Conservation (phyloP, 1,139 yeast species). For the Debaryomycetaceae sp. region DNA sequence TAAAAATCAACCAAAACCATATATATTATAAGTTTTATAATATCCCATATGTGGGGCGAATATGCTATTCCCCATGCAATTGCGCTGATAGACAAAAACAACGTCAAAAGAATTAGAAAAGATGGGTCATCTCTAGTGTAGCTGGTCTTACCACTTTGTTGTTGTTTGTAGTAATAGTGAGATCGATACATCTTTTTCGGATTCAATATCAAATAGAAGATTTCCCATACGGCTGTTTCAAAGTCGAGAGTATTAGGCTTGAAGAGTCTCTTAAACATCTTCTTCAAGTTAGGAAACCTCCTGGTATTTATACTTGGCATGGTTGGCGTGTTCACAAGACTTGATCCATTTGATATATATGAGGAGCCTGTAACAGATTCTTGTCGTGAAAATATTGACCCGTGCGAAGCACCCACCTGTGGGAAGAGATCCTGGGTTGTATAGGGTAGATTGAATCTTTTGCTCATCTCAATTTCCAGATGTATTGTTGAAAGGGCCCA, state of each 20-base stretch:
- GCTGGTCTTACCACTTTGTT: conserved; percentile 24
- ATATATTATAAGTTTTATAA: conserved; percentile 62
- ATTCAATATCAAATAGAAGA: conserved; percentile 63
- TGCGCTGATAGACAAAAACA: conserved; percentile 67
- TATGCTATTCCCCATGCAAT: conserved; percentile 89
- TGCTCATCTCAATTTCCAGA: conserved; percentile 17
- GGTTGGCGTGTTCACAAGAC: conserved; percentile 8
- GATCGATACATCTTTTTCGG: conserved; percentile 83
- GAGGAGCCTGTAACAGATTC: conserved; percentile 22
- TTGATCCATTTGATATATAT: conserved; percentile 17
- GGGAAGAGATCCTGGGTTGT: conserved; percentile 40
- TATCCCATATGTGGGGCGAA: conserved; percentile 58
- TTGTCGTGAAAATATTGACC: conserved; percentile 11
- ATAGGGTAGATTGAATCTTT: conserved; percentile 33
- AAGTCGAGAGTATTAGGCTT: conserved; percentile 83
- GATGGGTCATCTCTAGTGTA: conserved; percentile 94
- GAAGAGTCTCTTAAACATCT: conserved; percentile 43
- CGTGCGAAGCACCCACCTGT: conserved; percentile 14
- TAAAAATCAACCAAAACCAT: conserved; percentile 87
- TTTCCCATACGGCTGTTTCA: conserved; percentile 92
- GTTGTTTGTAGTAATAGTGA: conserved; percentile 63
- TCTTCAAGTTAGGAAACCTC: conserved; percentile 16
- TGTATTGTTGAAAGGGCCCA: neutral
- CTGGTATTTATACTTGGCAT: neutral
- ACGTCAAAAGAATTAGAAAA: conserved; percentile 67